Evolutionary conservation across 208 protist genomes (phyloP).

Genomic region (Acanthamoeba royreba): DNA sequence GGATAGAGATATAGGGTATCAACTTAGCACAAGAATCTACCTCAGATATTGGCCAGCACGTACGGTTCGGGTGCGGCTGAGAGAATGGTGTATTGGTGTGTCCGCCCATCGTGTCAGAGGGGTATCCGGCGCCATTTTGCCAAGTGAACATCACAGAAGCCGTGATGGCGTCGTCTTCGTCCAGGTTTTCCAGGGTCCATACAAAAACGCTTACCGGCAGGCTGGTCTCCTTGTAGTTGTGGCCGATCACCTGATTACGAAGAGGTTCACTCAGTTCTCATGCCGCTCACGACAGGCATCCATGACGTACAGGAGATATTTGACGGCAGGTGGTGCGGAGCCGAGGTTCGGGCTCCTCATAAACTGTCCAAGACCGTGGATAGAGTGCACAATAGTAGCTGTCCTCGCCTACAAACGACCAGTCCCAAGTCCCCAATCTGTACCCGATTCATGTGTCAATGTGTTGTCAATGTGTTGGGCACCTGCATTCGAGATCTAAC

Average conservation of each 20-base stretch:
- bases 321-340: conserved; percentile 68
- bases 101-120: conserved; percentile 38
- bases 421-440: conserved; percentile 57
- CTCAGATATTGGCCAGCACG: not conserved
- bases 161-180: not conserved
- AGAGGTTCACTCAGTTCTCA: not conserved
- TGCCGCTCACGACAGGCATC: not conserved
- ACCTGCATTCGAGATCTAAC: no score
- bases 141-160: conserved; percentile 76
- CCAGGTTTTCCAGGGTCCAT: conserved; percentile 69
- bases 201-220: conserved; percentile 66
- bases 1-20: not conserved
- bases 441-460: no score
- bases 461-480: no score
- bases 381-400: conserved; percentile 56
- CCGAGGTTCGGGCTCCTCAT: conserved; percentile 58
- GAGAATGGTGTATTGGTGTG: conserved; percentile 52
- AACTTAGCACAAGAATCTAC: not conserved
- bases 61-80: not conserved
- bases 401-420: conserved; percentile 50
- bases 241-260: conserved; percentile 48
- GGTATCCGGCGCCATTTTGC: conserved; percentile 63
- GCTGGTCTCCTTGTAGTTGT: conserved; percentile 73
- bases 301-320: conserved; percentile 63
- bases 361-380: conserved; percentile 66